phyloP scores from a whole-genome alignment of 2,329 filamentous ascomycete genomes.

The Canariomyces notabilis region DNA sequence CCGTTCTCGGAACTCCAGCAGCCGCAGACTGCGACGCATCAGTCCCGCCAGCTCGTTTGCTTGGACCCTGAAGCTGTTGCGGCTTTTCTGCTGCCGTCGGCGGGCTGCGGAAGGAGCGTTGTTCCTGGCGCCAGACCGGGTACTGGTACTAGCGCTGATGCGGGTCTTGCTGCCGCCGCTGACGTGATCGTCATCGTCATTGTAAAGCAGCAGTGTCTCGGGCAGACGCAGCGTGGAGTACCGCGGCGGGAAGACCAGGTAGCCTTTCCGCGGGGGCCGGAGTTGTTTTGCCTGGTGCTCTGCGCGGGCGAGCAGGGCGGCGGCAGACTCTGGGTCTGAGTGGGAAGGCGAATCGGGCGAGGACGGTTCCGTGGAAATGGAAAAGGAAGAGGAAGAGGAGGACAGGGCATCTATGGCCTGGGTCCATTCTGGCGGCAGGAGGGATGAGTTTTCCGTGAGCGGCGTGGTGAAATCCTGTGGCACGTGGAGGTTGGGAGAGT shows the following conservation, averaged over 20 bases:
- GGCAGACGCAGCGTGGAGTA: conserved; percentile 46
- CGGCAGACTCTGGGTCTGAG: conserved; percentile 5
- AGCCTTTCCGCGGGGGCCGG: conserved; percentile 34
- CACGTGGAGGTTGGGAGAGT: conserved; percentile 43
- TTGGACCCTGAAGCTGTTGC: conserved; percentile 44
- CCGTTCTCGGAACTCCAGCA: conserved; percentile 32
- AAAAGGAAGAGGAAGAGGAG: conserved; percentile 1
- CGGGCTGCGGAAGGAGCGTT: not conserved
- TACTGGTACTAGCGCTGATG: too few species aligned
- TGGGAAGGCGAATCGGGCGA: not conserved
- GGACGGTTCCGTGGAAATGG: not conserved
- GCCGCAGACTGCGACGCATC: conserved; percentile 46
- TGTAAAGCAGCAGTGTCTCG: conserved; percentile 44
- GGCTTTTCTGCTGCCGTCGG: conserved; percentile 5
- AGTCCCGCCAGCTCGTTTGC: conserved; percentile 42
- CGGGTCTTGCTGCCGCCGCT: not conserved
- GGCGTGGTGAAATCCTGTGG: conserved; percentile 39
- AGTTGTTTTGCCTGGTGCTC: conserved; percentile 2
- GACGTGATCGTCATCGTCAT: conserved; percentile 23
- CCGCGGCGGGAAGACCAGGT: conserved; percentile 45
- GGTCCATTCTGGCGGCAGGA: conserved; percentile 4
- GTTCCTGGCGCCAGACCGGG: too few species aligned
- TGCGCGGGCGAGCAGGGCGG: conserved; percentile 3
- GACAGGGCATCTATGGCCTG: conserved; percentile 14
- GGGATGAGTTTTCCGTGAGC: not conserved